phyloP scores from a whole-genome alignment of 371 early-diverging fungal genomes.

The Blakeslea trispora region DNA sequence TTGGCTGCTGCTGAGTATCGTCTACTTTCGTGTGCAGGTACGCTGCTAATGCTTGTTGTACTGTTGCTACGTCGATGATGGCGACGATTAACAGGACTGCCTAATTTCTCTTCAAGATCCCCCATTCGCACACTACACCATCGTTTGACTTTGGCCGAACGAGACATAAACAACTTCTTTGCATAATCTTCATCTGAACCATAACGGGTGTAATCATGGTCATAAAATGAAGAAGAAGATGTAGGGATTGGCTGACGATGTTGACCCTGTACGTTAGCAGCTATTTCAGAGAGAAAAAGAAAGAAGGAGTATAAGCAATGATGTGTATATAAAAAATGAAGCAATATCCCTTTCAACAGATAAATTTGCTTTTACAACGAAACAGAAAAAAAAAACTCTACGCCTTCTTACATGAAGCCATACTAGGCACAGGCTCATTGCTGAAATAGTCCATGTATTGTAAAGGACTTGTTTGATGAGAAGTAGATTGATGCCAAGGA shows the following conservation, averaged over 20 bases:
- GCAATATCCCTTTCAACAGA: too few relatives aligned
- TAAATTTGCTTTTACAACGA: too few relatives aligned
- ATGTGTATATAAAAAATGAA: neutral
- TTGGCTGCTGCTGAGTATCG: conserved; percentile 14
- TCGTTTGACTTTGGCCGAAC: conserved; percentile 46
- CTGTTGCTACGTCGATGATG: conserved; percentile 13
- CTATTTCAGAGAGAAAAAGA: neutral
- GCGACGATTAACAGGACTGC: neutral
- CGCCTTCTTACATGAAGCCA: conserved; percentile 11
- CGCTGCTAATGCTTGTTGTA: conserved; percentile 7
- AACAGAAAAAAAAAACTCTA: too few relatives aligned
- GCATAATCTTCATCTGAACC: conserved; percentile 38
- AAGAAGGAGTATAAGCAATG: too few relatives aligned
- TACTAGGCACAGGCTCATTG: conserved; percentile 1
- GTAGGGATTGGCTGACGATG: conserved; percentile 12
- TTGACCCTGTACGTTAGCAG: neutral
- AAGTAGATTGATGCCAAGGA: conserved; percentile 1
- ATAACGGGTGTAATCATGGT: neutral
- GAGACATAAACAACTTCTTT: conserved; percentile 40
- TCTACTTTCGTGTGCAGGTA: neutral
- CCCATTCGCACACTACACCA: conserved; percentile 31
- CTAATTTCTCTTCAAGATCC: conserved; percentile 4
- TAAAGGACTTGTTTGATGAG: neutral
- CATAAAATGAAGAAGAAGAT: conserved; percentile 19
- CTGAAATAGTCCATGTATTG: conserved; percentile 14